These are phyloP conservation scores for Buddleja alternifolia DNA, from an alignment of 257 asterid species.

Conservation along the genomic window DNA sequence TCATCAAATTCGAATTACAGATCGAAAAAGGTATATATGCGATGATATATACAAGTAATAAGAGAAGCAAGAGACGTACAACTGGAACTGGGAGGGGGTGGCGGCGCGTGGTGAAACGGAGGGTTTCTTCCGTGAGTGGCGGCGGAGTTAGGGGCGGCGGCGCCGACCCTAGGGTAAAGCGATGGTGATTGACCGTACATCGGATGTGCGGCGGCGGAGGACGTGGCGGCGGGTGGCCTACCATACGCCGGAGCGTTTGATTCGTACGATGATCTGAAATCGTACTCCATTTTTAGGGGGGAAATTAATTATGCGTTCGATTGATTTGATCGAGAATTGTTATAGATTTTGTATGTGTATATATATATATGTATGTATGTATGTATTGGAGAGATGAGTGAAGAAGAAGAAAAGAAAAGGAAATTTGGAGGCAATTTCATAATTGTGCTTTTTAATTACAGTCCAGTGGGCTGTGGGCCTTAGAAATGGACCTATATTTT, in stretches of 20 bases:
- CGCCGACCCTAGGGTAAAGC: constrained; percentile 58
- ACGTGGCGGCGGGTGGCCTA: constrained; percentile 40
- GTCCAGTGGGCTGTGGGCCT: not conserved
- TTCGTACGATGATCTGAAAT: constrained; percentile 51
- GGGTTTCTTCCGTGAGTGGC: constrained; percentile 44
- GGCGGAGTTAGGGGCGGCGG: constrained; percentile 38
- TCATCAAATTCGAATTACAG: constrained; percentile 12
- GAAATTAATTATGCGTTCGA: not conserved
- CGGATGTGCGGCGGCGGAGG: constrained; percentile 39
- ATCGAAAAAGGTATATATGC: not conserved
- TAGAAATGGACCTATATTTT: not conserved
- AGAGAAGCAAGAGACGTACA: constrained; percentile 26
- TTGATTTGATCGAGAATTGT: constrained; percentile 18
- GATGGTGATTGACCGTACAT: constrained; percentile 45
- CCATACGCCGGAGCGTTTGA: constrained; percentile 41
- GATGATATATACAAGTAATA: not conserved
- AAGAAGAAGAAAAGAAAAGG: not conserved
- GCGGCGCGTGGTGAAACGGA: constrained; percentile 50
- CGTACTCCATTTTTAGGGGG: constrained; percentile 46
- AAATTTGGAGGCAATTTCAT: constrained; percentile 29
- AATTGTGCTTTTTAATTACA: not conserved
- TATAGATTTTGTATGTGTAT: not conserved
- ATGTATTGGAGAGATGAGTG: not conserved
- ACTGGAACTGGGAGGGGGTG: constrained; percentile 44
- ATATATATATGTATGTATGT: not conserved